These are phyloP conservation scores for Mortierella sp. DNA, from an alignment of 371 early-diverging fungal species.

Conservation along the genomic window DNA sequence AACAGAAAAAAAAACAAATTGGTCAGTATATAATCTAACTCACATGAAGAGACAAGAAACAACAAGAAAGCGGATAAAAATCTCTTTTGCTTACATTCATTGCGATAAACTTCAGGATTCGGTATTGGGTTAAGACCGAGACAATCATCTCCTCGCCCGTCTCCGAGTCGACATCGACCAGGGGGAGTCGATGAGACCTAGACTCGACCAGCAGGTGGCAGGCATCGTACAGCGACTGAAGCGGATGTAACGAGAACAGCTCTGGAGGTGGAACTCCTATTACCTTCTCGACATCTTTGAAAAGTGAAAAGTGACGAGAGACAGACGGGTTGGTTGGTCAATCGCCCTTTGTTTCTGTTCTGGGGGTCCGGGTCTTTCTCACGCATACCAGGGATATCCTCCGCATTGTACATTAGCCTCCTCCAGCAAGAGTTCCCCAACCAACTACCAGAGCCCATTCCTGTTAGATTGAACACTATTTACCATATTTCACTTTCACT, in stretches of 20 bases:
- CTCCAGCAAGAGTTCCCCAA: neutral
- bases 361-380: neutral
- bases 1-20: slow-evolving; percentile 20
- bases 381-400: neutral
- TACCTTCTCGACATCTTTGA: slow-evolving; percentile 65
- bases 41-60: neutral
- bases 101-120: slow-evolving; percentile 92
- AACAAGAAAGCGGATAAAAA: no score
- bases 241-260: slow-evolving; percentile 81
- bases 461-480: neutral
- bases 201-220: slow-evolving; percentile 81
- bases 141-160: slow-evolving; percentile 89
- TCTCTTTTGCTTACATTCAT: slow-evolving; percentile 81
- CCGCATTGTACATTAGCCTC: neutral
- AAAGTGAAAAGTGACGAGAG: slow-evolving; percentile 5
- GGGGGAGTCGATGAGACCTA: slow-evolving; percentile 86
- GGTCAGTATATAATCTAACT: neutral
- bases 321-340: neutral
- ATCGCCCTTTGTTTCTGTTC: neutral
- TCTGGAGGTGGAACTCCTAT: slow-evolving; percentile 72
- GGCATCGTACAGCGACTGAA: slow-evolving; percentile 88
- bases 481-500: neutral
- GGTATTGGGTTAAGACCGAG: slow-evolving; percentile 91
- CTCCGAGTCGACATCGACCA: slow-evolving; percentile 85
- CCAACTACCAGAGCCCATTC: neutral